Evolutionary conservation across 139 green algal genomes (phyloP), one percentile per base, ranked within the genome.

Genomic region (Micractinium conductrix): DNA sequence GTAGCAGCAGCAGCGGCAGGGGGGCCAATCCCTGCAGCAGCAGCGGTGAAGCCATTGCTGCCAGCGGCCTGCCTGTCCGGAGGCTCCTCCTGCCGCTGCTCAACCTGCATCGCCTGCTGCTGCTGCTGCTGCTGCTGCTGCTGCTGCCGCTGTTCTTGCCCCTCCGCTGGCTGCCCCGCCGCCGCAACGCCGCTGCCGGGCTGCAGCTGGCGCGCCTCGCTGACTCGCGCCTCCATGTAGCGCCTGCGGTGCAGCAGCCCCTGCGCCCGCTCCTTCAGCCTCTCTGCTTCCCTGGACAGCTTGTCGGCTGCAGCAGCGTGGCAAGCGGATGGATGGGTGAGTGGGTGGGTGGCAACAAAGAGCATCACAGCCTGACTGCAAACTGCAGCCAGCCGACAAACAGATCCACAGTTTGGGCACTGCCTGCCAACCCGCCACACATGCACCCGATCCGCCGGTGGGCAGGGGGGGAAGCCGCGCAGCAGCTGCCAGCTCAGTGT

Each of bases 161-260:
- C 2, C 53, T 37, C 22, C 45, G n/a, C 16, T 35, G 10, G 38
- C 37, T 55, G 22, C 40, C 37, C 40, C 35, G 35, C 7, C 8
- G 8, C 0, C 2, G 12, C 16, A 17, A 21, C 6, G 69, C 69
- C 17, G 69, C 22, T 35, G 30, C 33, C n/a, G 19, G 53, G 68
- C 22, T 45, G 35, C 26, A 58, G 67, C 22, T 78, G 38, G 2
- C 33, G 44, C 9, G 79, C 83, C 83, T 79, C 85, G 44, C 79
- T 69, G n/a, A 81, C 78, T 3, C 80, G 78, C 0, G 67, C 43
- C 22, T 78, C 22, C 69, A 88, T 85, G 80, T 73, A 88, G 16
- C 84, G 71, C 73, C 50, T 80, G 71, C 69, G 63, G 37, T 62
- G 37, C 40, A 68, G 68, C 67, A 88, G 55, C 45, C 12, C 38